Evolutionary conservation across 2,329 filamentous ascomycete species (phyloP).

Genomic region (Colletotrichum orbiculare): DNA sequence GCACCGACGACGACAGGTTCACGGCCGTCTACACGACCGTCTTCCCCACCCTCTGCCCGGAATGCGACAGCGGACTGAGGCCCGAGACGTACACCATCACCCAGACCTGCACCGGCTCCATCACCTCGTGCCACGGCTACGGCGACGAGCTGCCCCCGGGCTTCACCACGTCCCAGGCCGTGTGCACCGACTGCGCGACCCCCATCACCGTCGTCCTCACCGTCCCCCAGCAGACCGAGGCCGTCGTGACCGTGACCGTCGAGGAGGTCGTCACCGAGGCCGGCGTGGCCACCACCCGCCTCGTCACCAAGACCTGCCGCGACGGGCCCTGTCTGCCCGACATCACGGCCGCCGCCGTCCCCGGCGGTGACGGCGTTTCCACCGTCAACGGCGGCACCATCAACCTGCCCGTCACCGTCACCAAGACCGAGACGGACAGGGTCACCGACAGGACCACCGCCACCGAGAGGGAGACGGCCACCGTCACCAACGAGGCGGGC

Average conservation of each 20-base stretch:
- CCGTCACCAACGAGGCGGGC: conserved; percentile 9
- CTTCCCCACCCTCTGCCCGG: conserved; percentile 29
- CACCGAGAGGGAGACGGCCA: conserved; percentile 23
- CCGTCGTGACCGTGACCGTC: conserved; percentile 17
- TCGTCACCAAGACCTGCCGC: conserved; percentile 18
- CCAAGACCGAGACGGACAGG: conserved; percentile 12
- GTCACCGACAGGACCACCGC: conserved; percentile 7
- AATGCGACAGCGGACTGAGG: conserved; percentile 17
- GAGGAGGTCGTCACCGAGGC: conserved; percentile 15
- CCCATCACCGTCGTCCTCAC: conserved; percentile 31
- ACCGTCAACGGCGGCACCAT: conserved; percentile 20
- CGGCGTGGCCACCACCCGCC: conserved; percentile 19
- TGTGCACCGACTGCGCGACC: conserved; percentile 24
- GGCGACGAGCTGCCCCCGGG: conserved; percentile 22
- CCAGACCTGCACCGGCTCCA: conserved; percentile 27
- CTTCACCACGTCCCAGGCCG: conserved; percentile 28
- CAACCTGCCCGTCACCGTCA: conserved; percentile 5
- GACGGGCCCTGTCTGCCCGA: conserved; percentile 18
- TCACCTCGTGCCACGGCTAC: conserved; percentile 23
- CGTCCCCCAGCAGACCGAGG: conserved; percentile 17
- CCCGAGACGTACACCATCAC: conserved; percentile 34
- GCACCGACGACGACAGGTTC: conserved; percentile 19
- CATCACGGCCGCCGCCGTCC: conserved; percentile 8
- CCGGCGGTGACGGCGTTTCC: conserved; percentile 1
- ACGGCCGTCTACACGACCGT: conserved; percentile 28